A percentile compares a stretch with the other conserved stretches of the same genome.
Evolutionary conservation across 768 basidiomycete genomes (phyloP).

Genomic region (Tulasnella calospora): DNA sequence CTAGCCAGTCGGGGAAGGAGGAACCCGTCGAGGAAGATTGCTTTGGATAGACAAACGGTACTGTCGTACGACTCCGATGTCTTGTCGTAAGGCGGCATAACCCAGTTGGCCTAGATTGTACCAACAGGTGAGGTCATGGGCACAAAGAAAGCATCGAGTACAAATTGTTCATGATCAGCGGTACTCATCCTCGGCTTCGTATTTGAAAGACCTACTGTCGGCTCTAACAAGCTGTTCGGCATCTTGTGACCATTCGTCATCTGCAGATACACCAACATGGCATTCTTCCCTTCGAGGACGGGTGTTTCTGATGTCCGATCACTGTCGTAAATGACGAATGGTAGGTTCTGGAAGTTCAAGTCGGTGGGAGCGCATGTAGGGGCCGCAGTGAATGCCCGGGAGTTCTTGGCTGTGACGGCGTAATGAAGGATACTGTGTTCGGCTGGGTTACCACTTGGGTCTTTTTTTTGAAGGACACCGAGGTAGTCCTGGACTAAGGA

Average conservation of each 20-base stretch:
- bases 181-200: background rate
- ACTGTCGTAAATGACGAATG: background rate
- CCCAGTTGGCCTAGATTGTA: slow-evolving; percentile 6
- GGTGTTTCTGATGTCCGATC: background rate
- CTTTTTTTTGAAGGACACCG: background rate
- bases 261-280: background rate
- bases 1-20: slow-evolving; percentile 6
- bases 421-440: background rate
- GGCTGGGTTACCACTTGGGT: background rate
- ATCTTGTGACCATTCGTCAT: background rate
- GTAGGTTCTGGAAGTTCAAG: background rate
- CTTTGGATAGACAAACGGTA: background rate
- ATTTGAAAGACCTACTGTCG: background rate
- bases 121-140: too few species aligned
- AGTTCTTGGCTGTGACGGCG: background rate
- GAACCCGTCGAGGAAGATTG: background rate
- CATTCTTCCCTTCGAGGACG: background rate
- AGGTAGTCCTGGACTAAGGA: background rate
- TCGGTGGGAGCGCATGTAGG: background rate
- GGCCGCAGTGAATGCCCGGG: background rate
- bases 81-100: background rate
- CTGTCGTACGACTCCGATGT: background rate
- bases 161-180: too few species aligned
- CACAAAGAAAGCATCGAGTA: too few species aligned
- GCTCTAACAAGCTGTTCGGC: background rate